Evolutionary conservation across 208 protist genomes (phyloP).

Genomic region (Trypanosoma cruzi): DNA sequence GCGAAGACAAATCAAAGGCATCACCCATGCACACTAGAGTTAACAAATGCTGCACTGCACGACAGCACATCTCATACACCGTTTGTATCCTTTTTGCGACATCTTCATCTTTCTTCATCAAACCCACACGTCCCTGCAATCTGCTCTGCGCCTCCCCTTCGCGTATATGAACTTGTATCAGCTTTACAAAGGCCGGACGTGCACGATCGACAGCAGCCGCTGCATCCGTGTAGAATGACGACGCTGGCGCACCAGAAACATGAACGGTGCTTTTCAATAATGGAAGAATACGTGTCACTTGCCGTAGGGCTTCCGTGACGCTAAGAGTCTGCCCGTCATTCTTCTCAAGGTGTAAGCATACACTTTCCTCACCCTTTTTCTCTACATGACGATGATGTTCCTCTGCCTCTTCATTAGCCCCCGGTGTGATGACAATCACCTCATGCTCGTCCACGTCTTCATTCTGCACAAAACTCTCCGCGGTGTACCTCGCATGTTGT

Average conservation of each 20-base stretch:
- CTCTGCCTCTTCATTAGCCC: neutral
- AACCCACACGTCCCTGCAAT: neutral
- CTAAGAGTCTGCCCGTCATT: neutral
- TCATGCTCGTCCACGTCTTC: constrained; percentile 4
- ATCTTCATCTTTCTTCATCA: neutral
- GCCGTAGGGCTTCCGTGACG: neutral
- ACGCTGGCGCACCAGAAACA: constrained; percentile 29
- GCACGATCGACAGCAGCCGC: constrained; percentile 24
- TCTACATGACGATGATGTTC: constrained; percentile 4
- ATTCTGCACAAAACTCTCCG: neutral
- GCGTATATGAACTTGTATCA: constrained; percentile 10
- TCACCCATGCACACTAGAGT: constrained; percentile 22
- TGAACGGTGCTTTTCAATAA: constrained; percentile 20
- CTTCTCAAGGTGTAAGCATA: neutral
- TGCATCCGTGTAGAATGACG: constrained; percentile 26
- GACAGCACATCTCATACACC: constrained; percentile 26
- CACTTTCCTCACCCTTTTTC: neutral
- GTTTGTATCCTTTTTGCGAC: neutral
- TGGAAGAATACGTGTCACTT: constrained; percentile 13
- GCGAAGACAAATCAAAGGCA: neutral
- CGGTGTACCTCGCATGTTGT: constrained; percentile 14
- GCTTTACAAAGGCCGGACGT: constrained; percentile 14
- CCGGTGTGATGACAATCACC: neutral
- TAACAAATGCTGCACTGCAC: constrained; percentile 13
- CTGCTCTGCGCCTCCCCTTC: neutral